phyloP scores from a whole-genome alignment of 163 green algal species.

The Chloroidium sp. region DNA sequence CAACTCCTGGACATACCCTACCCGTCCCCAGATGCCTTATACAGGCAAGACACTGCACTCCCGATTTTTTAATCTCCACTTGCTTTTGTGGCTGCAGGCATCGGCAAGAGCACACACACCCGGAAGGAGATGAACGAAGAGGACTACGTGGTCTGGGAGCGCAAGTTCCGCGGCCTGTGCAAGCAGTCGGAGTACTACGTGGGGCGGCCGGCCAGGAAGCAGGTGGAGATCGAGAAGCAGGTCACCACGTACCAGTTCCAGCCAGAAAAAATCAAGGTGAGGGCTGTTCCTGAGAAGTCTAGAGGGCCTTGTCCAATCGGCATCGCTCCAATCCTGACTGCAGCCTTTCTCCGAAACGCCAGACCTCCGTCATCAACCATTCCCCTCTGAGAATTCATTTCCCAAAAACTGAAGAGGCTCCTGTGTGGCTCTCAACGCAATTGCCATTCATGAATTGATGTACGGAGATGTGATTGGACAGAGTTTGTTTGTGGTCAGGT shows the following conservation, averaged over 20 bases:
- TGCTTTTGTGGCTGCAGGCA: neutral
- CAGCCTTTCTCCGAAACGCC: neutral
- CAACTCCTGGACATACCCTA: too few relatives aligned
- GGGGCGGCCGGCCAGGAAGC: constrained; percentile 27
- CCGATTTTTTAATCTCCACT: neutral
- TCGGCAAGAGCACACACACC: neutral
- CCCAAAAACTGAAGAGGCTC: neutral
- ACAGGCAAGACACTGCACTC: too few relatives aligned
- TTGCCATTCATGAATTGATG: neutral
- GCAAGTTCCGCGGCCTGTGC: constrained; percentile 21
- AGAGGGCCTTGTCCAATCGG: neutral
- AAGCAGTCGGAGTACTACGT: constrained; percentile 29
- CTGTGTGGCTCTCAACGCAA: neutral
- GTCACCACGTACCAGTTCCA: constrained; percentile 32
- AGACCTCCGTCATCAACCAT: neutral
- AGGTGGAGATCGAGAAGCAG: constrained; percentile 43
- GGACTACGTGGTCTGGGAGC: constrained; percentile 15
- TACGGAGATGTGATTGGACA: neutral
- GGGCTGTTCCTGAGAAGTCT: neutral
- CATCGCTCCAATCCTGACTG: neutral
- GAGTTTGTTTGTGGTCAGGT: neutral
- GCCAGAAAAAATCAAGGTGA: constrained; percentile 23
- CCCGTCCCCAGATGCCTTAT: too few relatives aligned
- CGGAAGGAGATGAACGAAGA: neutral
- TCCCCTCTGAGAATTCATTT: neutral